phyloP scores from a whole-genome alignment of 176 grass and related monocot species.

The Oryza meridionalis region DNA sequence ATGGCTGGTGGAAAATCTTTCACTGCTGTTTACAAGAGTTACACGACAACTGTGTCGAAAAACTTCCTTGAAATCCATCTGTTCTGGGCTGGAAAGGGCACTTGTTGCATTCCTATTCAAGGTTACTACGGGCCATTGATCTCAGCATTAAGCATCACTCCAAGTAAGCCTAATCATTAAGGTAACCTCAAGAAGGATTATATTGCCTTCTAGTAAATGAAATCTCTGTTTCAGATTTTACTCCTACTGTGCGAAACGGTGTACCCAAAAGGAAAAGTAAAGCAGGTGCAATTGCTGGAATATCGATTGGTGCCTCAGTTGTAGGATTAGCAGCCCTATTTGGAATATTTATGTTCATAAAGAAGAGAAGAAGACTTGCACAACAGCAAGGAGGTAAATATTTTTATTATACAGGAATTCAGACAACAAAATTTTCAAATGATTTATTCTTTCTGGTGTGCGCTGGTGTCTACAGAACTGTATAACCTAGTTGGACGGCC shows the following conservation, averaged over 20 bases:
- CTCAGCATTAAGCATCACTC: constrained; percentile 75
- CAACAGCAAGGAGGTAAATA: constrained; percentile 46
- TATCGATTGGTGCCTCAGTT: constrained; percentile 30
- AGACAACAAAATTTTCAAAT: background rate
- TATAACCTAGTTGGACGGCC: constrained; percentile 35
- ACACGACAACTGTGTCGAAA: constrained; percentile 53
- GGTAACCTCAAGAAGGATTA: background rate
- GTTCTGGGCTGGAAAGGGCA: constrained; percentile 95
- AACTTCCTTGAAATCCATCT: constrained; percentile 95
- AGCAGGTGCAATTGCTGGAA: constrained; percentile 54
- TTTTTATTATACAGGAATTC: background rate
- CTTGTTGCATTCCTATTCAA: constrained; percentile 75
- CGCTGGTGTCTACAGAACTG: background rate
- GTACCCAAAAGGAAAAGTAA: constrained; percentile 44
- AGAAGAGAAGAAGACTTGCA: constrained; percentile 49
- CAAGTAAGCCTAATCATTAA: constrained; percentile 40
- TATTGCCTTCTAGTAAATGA: constrained; percentile 18
- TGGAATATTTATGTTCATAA: constrained; percentile 40
- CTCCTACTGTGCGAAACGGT: constrained; percentile 62
- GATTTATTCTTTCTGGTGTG: background rate
- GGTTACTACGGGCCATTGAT: constrained; percentile 77
- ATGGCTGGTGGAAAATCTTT: constrained; percentile 65
- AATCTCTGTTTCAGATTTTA: constrained; percentile 61
- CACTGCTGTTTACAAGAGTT: constrained; percentile 55
- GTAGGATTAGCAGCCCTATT: constrained; percentile 41